Percentiles rank a stretch among this genome's conserved stretches.
Evolutionary conservation across 2,329 filamentous ascomycete species (phyloP).

Genomic region (Colletotrichum tofieldiae): DNA sequence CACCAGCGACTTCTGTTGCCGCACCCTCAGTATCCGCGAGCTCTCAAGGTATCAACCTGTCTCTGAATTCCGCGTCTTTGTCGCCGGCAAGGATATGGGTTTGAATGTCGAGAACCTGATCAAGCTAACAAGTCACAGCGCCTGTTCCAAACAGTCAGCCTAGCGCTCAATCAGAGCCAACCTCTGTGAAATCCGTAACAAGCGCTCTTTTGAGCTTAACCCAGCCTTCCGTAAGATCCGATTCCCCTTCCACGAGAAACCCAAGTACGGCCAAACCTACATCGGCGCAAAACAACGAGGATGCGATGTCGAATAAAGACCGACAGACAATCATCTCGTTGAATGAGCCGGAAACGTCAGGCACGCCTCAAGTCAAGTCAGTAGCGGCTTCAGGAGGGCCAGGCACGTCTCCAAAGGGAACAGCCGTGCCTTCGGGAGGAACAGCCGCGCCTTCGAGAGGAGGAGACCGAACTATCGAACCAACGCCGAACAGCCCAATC

Average conservation of each 20-base stretch:
- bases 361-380: too few relatives aligned
- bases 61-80: neutral
- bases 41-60: neutral
- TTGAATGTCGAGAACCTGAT: too few relatives aligned
- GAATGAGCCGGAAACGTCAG: too few relatives aligned
- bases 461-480: neutral
- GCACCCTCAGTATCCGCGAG: neutral
- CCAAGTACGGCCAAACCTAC: neutral
- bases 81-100: too few relatives aligned
- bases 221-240: neutral
- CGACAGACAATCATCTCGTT: too few relatives aligned
- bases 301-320: too few relatives aligned
- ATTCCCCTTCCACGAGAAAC: neutral
- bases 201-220: conserved; percentile 2
- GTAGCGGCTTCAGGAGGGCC: too few relatives aligned
- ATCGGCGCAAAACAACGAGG: neutral
- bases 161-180: neutral
- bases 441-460: neutral
- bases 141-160: neutral
- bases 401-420: neutral
- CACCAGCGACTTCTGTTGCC: neutral
- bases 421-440: neutral
- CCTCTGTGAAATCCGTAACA: neutral
- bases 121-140: neutral
- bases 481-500: neutral